A percentile compares a stretch with the other conserved stretches of the same genome.
Conservation (phyloP, 1,284 basidiomycete genomes). For the Gastroboletus turbinatus region DNA sequence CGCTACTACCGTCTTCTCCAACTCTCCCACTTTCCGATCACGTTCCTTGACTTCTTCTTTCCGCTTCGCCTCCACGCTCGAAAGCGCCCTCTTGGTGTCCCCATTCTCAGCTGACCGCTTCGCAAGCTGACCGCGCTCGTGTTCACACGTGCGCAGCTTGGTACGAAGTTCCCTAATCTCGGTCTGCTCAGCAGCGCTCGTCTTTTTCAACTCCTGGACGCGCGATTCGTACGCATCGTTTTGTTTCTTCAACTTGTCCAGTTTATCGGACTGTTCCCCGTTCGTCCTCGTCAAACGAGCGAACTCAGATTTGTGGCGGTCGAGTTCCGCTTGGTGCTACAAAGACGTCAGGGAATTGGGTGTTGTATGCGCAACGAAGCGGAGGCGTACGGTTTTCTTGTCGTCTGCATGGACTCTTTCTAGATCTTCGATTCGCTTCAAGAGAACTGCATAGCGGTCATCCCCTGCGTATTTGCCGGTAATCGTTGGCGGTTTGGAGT, state of each 20-base stretch:
- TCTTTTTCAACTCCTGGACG: constrained; percentile 58
- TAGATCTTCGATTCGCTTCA: constrained; percentile 66
- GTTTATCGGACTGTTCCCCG: constrained; percentile 52
- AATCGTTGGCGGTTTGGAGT: constrained; percentile 6
- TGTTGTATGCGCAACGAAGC: not conserved
- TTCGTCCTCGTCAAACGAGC: constrained; percentile 46
- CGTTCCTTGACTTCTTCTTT: constrained; percentile 54
- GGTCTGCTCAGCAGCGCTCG: constrained; percentile 46
- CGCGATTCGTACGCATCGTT: constrained; percentile 52
- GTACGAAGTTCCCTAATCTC: constrained; percentile 62
- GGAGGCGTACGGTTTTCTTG: constrained; percentile 57
- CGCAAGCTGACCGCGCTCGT: constrained; percentile 52
- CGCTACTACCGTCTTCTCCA: constrained; percentile 49
- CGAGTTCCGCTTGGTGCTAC: constrained; percentile 62
- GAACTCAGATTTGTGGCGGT: constrained; percentile 57
- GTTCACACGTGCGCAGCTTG: constrained; percentile 60
- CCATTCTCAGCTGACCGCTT: constrained; percentile 51
- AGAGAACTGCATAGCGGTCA: constrained; percentile 54
- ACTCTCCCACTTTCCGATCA: constrained; percentile 53
- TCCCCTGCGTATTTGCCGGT: constrained; percentile 13
- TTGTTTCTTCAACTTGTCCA: constrained; percentile 64
- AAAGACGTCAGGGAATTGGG: not conserved
- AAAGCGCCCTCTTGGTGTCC: constrained; percentile 54
- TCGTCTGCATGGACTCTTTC: constrained; percentile 63
- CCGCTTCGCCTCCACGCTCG: constrained; percentile 47